Base-by-base conservation (phyloP, 768 basidiomycete species). In the Auricularia sp. region DNA sequence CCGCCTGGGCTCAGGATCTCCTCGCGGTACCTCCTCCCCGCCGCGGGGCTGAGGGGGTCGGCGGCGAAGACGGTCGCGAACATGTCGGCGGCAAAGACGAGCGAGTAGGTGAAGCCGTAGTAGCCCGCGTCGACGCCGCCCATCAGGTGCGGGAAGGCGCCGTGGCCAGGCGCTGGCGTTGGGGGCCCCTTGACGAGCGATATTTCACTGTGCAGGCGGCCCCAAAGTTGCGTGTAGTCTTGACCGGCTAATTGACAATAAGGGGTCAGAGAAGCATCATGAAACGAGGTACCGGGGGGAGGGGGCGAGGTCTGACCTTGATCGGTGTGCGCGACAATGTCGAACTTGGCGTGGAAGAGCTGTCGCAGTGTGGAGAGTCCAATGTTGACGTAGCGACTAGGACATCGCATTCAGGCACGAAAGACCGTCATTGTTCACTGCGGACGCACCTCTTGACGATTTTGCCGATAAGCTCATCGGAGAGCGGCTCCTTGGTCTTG, bases 311-410 rank as follows among this genome's bases (percentile, higher is more conserved):
- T 3, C 5, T 29, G 34, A 11, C 36, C 36, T 47, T 36, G 4
- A 3, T 84, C 83, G 1, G 84, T 87, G 74, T 90, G 89, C 5
- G 90, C 84, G 70, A 85, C 83, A 69, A 89, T 80, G 72, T 91
- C 90, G 68, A 85, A 90, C 68, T 84, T 84, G 66, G 86, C 90
- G 69, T 90, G 91, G 81, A 91, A 93, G 6, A 93, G 76, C 71
- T 94, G 92, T 34, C 89, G 84, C 10, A 91, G 80, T 74, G 88
- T 90, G 74, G 85, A 90, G 36, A 94, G 74, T 6, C 92, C 93
- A 44, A 90, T 83, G 64, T 93, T 91, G 66, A 90, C 87, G 66
- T 91, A 91, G 47, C 78, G 78, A 65, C 78, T 78, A 23, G 18
- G 21, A 14, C 10, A n/a, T 29, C 16, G 23, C 21, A 35, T 59